Conservation (phyloP, 371 early-diverging fungal species). For the Mucor circinelloides region DNA sequence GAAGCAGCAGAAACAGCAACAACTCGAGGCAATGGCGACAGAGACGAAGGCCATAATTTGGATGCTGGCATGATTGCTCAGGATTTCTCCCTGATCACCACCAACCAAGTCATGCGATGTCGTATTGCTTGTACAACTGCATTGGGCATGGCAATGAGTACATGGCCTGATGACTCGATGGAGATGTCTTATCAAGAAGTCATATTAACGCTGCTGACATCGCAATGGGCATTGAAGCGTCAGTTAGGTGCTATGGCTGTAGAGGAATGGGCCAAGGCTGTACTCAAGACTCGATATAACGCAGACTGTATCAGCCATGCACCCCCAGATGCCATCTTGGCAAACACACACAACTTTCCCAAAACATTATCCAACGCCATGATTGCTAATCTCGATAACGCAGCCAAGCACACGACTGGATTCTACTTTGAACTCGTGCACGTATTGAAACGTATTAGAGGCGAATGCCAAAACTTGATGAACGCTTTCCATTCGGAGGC, state of each 20-base stretch:
- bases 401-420: conserved; percentile 30
- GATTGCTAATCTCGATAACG: conserved; percentile 56
- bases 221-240: conserved; percentile 82
- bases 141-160: conserved; percentile 75
- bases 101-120: conserved; percentile 79
- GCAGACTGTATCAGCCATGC: conserved; percentile 49
- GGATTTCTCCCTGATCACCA: conserved; percentile 82
- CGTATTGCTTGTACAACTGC: conserved; percentile 80
- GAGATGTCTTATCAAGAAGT: conserved; percentile 56
- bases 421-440: conserved; percentile 74
- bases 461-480: conserved; percentile 73
- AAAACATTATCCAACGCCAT: conserved; percentile 53
- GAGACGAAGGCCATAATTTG: conserved; percentile 62
- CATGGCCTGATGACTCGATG: conserved; percentile 65
- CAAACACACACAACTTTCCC: conserved; percentile 51
- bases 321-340: conserved; percentile 44
- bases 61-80: conserved; percentile 92
- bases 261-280: conserved; percentile 81
- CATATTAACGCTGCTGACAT: conserved; percentile 53
- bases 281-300: conserved; percentile 43
- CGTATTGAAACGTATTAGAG: conserved; percentile 71
- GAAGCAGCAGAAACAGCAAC: conserved; percentile 16
- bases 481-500: conserved; percentile 63
- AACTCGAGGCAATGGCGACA: not conserved
- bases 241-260: conserved; percentile 78